Evolutionary conservation across 139 green algal species (phyloP).

Genomic region (Dunaliella primolecta): DNA sequence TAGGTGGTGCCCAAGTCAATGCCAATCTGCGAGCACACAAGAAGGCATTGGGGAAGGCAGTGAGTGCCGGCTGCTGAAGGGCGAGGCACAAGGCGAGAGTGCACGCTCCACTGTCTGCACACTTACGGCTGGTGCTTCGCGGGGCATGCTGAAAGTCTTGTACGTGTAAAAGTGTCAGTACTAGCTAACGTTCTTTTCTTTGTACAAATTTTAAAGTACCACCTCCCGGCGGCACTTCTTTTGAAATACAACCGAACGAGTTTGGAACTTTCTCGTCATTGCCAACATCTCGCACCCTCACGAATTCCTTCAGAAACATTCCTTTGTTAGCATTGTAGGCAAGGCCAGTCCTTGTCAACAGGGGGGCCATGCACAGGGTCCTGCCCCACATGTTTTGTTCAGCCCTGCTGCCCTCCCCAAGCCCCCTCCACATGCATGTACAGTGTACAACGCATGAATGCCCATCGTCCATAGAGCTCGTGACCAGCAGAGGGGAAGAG

Average conservation of each 20-base stretch:
- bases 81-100: neutral
- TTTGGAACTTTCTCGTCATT: neutral
- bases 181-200: neutral
- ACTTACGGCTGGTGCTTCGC: conserved; percentile 7
- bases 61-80: neutral
- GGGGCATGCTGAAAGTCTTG: neutral
- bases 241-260: neutral
- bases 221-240: neutral
- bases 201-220: neutral
- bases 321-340: too few species aligned
- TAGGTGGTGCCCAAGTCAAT: conserved; percentile 45
- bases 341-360: too few species aligned
- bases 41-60: neutral
- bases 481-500: too few species aligned
- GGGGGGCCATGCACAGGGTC: too few species aligned
- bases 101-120: neutral
- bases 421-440: too few species aligned
- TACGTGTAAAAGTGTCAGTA: neutral
- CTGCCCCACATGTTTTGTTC: too few species aligned
- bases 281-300: too few species aligned
- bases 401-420: too few species aligned
- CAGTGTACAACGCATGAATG: too few species aligned
- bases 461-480: too few species aligned
- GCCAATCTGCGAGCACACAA: conserved; percentile 19
- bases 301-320: too few species aligned